Evolutionary conservation across 2,329 filamentous ascomycete genomes (phyloP), one percentile per base, ranked within the genome.

Genomic region (Fusarium hostae): DNA sequence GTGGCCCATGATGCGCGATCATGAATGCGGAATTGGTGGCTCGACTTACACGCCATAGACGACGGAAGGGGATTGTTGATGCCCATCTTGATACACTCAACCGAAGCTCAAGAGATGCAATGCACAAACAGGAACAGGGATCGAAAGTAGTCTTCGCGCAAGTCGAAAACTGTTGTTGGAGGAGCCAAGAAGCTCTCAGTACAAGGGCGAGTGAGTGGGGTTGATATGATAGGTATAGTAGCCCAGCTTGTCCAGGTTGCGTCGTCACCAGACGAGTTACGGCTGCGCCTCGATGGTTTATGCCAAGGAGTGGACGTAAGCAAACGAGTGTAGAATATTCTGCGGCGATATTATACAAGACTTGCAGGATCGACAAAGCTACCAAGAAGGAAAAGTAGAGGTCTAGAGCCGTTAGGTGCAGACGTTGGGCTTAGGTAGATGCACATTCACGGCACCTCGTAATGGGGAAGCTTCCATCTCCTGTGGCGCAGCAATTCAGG

Each of bases 21-120:
- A 66, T 67, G 32, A 67, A 44, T 50, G 51, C 39, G 39, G 44
- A 66, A 70, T 20, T 40, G 34, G 28, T 47, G 60, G 44, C 28
- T 45, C 41, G 63, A 88, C 89, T 87, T 87, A 91, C 89, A 91
- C 81, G 88, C 88, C 84, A 91, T 84, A 73, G 88, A 90, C 79
- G 89, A 88, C 79, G 89, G 89, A 67, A 91, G 86, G 73, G 89
- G 89, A 76, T 90, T 91, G 79, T 91, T 86, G 81, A 91, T 84
- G 76, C 89, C 89, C 88, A 91, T 90, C 34, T 66, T 71, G 66
- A 30, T 59, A 52, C 35, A 43, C 20, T 40, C n/a, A 32, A 51
- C 45, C 32, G 56, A 18, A 43, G 39, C 20, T 30, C 45, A 11
- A 44, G 47, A 45, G 37, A 47, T 47, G 11, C 7, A 44, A 48